phyloP scores from a whole-genome alignment of 2,329 filamentous ascomycete genomes.

The Nemania abortiva region DNA sequence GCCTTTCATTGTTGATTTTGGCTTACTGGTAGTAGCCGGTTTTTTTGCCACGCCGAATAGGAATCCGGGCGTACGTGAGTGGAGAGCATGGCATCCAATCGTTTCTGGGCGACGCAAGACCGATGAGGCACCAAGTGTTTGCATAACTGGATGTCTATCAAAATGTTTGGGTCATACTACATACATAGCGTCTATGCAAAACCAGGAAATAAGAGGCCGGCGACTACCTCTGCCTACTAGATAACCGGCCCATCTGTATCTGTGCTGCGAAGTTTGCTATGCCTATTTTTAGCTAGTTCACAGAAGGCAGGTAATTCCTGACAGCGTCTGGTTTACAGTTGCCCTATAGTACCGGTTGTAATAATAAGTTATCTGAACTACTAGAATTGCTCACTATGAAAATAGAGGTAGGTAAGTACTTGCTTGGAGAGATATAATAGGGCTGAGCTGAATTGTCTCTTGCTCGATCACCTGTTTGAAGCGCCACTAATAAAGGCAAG shows the following conservation, averaged over 20 bases:
- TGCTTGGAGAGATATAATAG: background rate
- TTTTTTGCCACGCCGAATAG: slow-evolving; percentile 27
- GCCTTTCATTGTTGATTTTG: slow-evolving; percentile 15
- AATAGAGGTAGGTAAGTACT: background rate
- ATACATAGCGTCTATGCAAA: background rate
- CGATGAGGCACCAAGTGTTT: background rate
- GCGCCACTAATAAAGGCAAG: no score
- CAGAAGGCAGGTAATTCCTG: background rate
- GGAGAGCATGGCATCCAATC: slow-evolving; percentile 1
- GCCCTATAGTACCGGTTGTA: no score
- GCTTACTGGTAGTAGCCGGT: background rate
- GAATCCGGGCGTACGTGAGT: background rate
- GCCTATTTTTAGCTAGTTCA: background rate
- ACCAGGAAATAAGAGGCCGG: no score
- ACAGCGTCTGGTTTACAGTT: no score
- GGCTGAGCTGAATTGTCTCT: no score
- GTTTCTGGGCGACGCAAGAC: background rate
- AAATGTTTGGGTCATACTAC: background rate
- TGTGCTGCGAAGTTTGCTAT: background rate
- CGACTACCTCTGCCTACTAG: background rate
- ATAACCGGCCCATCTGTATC: background rate
- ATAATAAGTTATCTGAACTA: no score
- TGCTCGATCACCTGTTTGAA: no score
- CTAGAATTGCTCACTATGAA: background rate
- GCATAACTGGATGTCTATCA: background rate